Percentiles rank a stretch among this genome's conserved stretches.
Conservation (phyloP, 306 rosid species). For the Quercus suber region DNA sequence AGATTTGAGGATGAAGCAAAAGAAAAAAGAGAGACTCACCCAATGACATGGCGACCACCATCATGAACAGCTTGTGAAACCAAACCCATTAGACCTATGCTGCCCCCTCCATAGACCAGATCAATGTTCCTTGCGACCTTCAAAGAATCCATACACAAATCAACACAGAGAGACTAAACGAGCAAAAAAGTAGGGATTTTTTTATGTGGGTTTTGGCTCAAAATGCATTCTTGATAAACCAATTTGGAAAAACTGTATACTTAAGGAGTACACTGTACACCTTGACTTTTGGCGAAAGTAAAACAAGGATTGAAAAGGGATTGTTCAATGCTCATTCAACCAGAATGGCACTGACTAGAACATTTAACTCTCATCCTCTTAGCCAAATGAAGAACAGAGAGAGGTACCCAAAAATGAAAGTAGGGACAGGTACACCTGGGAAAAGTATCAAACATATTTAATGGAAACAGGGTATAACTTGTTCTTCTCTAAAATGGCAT, state of each 20-base stretch:
- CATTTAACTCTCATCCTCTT: conserved; percentile 5
- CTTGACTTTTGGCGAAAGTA: not conserved
- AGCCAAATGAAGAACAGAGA: conserved; percentile 1
- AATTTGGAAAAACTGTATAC: conserved; percentile 15
- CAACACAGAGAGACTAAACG: conserved; percentile 11
- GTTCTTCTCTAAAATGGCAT: not conserved
- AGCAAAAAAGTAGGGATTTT: conserved; percentile 5
- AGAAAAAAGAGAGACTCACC: conserved; percentile 43
- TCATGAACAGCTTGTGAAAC: conserved; percentile 99
- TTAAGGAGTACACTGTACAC: not conserved
- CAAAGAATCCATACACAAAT: conserved; percentile 29
- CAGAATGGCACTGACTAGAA: conserved; percentile 16
- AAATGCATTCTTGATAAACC: conserved; percentile 17
- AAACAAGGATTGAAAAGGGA: conserved; percentile 10
- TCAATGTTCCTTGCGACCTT: conserved; percentile 94
- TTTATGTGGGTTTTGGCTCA: conserved; percentile 15
- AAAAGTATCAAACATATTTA: not conserved
- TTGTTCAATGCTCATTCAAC: conserved; percentile 13
- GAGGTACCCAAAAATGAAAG: not conserved
- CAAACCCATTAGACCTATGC: conserved; percentile 98
- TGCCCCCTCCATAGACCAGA: conserved; percentile 98
- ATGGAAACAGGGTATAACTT: not conserved
- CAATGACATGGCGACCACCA: conserved; percentile 97
- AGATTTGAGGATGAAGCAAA: conserved; percentile 13
- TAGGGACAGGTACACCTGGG: not conserved